Conservation (phyloP, 305 asterid genomes). For the Fraxinus paxiana region DNA sequence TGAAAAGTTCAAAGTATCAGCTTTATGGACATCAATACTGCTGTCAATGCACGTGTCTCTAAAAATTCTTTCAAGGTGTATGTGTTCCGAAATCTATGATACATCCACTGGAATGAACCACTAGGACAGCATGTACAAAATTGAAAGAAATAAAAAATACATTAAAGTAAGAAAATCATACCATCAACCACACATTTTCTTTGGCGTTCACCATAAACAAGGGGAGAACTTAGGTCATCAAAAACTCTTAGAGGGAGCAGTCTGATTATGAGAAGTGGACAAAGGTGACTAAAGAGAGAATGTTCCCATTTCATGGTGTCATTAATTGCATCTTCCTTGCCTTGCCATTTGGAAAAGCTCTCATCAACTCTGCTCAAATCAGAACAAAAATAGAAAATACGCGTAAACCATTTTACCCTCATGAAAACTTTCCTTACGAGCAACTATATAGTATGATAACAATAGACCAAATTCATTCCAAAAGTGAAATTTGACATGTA, state of each 20-base stretch:
- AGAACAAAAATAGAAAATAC: constrained; percentile 8
- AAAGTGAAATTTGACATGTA: neutral
- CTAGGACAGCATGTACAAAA: constrained; percentile 4
- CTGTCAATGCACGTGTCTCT: neutral
- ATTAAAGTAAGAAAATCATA: constrained; percentile 30
- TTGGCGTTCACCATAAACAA: constrained; percentile 56
- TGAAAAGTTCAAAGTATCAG: neutral
- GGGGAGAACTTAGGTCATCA: constrained; percentile 57
- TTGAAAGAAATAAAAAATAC: neutral
- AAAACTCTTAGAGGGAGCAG: constrained; percentile 83
- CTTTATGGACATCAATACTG: neutral
- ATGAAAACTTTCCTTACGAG: neutral
- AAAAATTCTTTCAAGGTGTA: neutral
- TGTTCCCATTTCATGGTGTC: constrained; percentile 39
- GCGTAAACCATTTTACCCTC: neutral
- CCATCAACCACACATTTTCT: constrained; percentile 39
- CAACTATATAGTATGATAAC: neutral
- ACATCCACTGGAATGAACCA: constrained; percentile 5
- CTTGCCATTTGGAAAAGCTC: constrained; percentile 29
- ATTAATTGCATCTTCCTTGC: constrained; percentile 28
- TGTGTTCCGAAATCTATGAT: neutral
- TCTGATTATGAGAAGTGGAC: constrained; percentile 81
- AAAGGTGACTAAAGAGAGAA: constrained; percentile 62
- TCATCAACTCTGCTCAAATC: constrained; percentile 38
- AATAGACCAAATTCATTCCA: neutral